Evolutionary conservation across 2,329 filamentous ascomycete species (phyloP).

Genomic region (Arthrinium phaeospermum): DNA sequence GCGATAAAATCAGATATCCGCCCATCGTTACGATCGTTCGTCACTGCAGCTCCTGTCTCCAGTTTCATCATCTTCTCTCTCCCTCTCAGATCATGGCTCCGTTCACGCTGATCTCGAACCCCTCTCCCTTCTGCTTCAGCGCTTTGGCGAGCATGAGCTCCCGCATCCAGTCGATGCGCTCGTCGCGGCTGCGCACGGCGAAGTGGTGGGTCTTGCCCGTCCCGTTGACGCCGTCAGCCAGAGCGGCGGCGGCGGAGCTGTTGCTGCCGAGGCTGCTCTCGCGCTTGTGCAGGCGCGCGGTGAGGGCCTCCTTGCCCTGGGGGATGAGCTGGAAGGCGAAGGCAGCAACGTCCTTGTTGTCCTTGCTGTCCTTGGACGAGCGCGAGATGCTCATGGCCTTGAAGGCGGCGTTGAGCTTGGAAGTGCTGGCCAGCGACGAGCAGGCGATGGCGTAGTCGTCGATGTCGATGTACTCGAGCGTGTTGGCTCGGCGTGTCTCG

Average conservation of each 20-base stretch:
- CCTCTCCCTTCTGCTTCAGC: conserved; percentile 81
- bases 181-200: conserved; percentile 83
- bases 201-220: conserved; percentile 91
- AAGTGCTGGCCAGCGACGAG: conserved; percentile 74
- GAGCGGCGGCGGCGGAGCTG: conserved; percentile 39
- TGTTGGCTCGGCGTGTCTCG: conserved; percentile 50
- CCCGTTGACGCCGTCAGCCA: conserved; percentile 57
- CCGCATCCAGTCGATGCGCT: conserved; percentile 97
- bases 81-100: conserved; percentile 70
- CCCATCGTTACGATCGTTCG: background rate
- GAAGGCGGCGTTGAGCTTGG: conserved; percentile 87
- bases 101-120: conserved; percentile 82
- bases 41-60: background rate
- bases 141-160: conserved; percentile 92
- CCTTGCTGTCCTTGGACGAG: conserved; percentile 50
- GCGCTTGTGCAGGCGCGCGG: conserved; percentile 56
- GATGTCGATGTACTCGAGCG: conserved; percentile 82
- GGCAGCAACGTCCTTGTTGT: conserved; percentile 59
- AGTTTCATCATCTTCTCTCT: background rate
- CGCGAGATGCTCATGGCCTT: conserved; percentile 74
- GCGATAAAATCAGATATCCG: conserved; percentile 3
- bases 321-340: conserved; percentile 89
- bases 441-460: conserved; percentile 90
- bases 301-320: conserved; percentile 61
- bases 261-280: conserved; percentile 49